Base-by-base conservation (phyloP, 2,329 filamentous ascomycete genomes). In the Pseudogymnoascus sp. region DNA sequence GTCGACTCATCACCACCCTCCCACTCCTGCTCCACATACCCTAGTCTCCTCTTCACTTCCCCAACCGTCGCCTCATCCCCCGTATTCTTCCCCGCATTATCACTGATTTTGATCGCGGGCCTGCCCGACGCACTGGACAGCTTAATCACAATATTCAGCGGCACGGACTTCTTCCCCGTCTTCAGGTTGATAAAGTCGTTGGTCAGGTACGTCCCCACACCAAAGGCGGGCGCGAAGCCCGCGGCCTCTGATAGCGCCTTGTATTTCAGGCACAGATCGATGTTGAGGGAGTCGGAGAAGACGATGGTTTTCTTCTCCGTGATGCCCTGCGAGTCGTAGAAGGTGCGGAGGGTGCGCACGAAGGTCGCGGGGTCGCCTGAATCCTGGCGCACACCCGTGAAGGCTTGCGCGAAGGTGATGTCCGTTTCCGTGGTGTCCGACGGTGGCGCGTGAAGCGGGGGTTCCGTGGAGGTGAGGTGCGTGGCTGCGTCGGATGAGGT, bases 121-220 rank as follows among this genome's bases (percentile, higher is more conserved):
- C 87, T 84, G 5, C 92, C 92, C 12, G 80, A 84, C 0, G 92
- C 94, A 8, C 90, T 92, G 65, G 90, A 90, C 64, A 99, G 82
- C 77, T 99, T 99, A 77, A 99, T 97, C 68, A 99, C 94, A 69
- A 99, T 99, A 71, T 99, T 99, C 61, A 99, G 78, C 0, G 94
- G 94, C 13, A 87, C 85, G 0, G 92, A 97, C 76, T 97, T 97
- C 68, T 86, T 85, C 39, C 87, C 87, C 0, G 87, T 89, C 36
- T 80, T 85, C 64, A 82, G 77, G 66, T 88, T 84, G n/a, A 77
- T 78, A 73, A 94, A 99, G 74, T 99, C 94, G 71, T 99, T 97
- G 3, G 94, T 99, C 69, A 99, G 82, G 75, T 90, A 97, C 0
- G 94, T 99, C 4, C 94, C 94, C 1, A 99, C 89, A 64, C 94